A percentile compares a stretch with the other conserved stretches of the same genome.
Evolutionary conservation across 116 monocot species (phyloP).

Genomic region (Posidonia oceanica): DNA sequence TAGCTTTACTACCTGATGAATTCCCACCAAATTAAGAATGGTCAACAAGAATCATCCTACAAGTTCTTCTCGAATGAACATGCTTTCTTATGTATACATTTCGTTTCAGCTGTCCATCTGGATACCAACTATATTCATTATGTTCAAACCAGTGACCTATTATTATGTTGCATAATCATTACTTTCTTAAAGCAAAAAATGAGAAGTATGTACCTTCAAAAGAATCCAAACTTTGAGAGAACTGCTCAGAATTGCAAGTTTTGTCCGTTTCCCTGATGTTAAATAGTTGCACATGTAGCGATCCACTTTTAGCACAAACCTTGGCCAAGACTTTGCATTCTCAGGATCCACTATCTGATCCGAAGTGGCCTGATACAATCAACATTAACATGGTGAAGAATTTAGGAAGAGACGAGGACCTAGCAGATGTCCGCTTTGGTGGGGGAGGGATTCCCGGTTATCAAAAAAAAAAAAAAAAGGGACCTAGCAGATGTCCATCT

Average conservation of each 20-base stretch:
- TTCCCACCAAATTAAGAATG: no score
- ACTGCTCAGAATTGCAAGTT: conserved; percentile 74
- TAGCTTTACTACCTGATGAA: no score
- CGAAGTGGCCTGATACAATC: conserved; percentile 39
- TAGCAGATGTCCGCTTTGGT: not conserved
- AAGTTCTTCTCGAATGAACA: no score
- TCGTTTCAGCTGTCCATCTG: no score
- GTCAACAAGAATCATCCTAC: no score
- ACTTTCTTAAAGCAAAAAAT: not conserved
- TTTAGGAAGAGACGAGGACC: not conserved
- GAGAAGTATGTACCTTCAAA: conserved; percentile 47
- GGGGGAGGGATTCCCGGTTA: no score
- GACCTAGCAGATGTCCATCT: not conserved
- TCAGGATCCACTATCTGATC: conserved; percentile 49
- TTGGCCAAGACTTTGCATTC: conserved; percentile 80
- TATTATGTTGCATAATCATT: not conserved
- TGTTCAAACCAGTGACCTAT: not conserved
- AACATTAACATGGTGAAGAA: not conserved
- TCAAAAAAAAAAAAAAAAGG: no score
- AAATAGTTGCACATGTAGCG: conserved; percentile 82
- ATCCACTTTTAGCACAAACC: conserved; percentile 78
- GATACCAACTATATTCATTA: no score
- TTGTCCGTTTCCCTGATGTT: conserved; percentile 78
- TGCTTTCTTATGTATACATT: no score
- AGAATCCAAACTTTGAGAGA: conserved; percentile 94